These are phyloP conservation scores for Eimeria necatrix DNA, from an alignment of 169 alveolate genomes.

Conservation along the genomic window DNA sequence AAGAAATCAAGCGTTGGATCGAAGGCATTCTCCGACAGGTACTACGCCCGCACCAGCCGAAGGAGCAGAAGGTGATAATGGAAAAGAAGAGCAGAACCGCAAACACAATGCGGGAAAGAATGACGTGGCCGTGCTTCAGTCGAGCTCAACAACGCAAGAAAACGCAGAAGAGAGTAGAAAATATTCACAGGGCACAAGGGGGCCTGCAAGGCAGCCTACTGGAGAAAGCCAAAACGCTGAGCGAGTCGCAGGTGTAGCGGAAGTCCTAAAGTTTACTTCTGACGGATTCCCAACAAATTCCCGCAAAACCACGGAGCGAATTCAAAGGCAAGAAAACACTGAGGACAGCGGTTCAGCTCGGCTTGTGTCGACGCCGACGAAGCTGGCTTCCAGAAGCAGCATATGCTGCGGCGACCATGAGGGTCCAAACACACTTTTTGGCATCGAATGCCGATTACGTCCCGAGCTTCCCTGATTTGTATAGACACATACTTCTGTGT, in stretches of 20 bases:
- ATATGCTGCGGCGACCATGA: background rate
- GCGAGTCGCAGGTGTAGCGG: too few relatives aligned
- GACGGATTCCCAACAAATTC: too few relatives aligned
- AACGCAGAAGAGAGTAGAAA: background rate
- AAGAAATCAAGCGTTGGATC: background rate
- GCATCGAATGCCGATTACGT: slow-evolving; percentile 48
- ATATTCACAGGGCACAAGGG: background rate
- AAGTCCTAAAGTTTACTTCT: too few relatives aligned
- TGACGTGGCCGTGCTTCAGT: background rate
- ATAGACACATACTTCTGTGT: background rate
- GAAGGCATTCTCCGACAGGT: background rate
- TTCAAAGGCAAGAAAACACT: too few relatives aligned
- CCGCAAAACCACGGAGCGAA: too few relatives aligned
- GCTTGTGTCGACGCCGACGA: too few relatives aligned
- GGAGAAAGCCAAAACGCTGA: too few relatives aligned
- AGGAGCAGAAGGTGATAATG: background rate
- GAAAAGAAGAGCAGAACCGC: background rate
- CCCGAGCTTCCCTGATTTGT: background rate
- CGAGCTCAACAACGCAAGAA: background rate
- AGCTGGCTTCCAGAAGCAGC: too few relatives aligned
- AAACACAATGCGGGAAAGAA: background rate
- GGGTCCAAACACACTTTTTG: background rate
- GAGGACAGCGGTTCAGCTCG: too few relatives aligned
- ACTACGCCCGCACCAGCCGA: background rate
- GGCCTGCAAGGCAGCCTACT: background rate